phyloP scores from a whole-genome alignment of 345 rosid species.

The Draba incana region DNA sequence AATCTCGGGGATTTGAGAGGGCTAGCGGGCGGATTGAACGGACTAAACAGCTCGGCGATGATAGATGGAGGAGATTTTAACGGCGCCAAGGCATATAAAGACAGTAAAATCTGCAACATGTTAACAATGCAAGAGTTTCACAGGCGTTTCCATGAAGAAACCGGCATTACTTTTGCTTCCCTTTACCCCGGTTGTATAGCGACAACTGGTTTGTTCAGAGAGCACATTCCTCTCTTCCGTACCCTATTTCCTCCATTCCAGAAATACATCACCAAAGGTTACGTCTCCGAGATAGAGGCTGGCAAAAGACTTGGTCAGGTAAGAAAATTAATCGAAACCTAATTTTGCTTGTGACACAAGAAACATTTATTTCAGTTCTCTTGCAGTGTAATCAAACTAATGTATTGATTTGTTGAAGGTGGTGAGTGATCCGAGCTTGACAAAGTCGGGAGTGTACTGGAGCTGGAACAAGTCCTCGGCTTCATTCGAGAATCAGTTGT shows the following conservation, averaged over 20 bases:
- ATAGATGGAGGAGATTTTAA: slow-evolving; percentile 94
- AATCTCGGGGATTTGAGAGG: slow-evolving; percentile 94
- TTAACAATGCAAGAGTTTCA: slow-evolving; percentile 96
- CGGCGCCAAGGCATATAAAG: slow-evolving; percentile 98
- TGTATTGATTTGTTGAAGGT: slow-evolving; percentile 49
- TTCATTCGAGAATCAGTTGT: slow-evolving; percentile 86
- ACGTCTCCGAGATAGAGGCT: slow-evolving; percentile 81
- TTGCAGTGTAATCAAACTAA: slow-evolving; percentile 12
- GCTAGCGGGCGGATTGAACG: slow-evolving; percentile 80
- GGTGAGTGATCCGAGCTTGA: slow-evolving; percentile 81
- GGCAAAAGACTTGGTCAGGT: slow-evolving; percentile 91
- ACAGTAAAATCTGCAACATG: slow-evolving; percentile 99
- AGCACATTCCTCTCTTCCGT: slow-evolving; percentile 95
- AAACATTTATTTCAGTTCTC: neutral
- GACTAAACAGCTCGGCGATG: slow-evolving; percentile 81
- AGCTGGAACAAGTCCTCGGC: slow-evolving; percentile 95
- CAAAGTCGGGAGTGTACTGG: slow-evolving; percentile 96
- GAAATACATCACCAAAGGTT: slow-evolving; percentile 97
- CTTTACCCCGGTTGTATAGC: slow-evolving; percentile 98
- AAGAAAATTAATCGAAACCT: slow-evolving; percentile 2
- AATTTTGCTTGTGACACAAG: slow-evolving; percentile 1
- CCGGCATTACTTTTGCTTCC: slow-evolving; percentile 83
- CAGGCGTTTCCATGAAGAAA: slow-evolving; percentile 89
- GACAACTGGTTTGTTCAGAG: slow-evolving; percentile 92
- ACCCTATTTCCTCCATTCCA: slow-evolving; percentile 95